A percentile compares a stretch with the other conserved stretches of the same genome.
Evolutionary conservation across 1,139 yeast genomes (phyloP).

Genomic region (Suhomyces terraborum): DNA sequence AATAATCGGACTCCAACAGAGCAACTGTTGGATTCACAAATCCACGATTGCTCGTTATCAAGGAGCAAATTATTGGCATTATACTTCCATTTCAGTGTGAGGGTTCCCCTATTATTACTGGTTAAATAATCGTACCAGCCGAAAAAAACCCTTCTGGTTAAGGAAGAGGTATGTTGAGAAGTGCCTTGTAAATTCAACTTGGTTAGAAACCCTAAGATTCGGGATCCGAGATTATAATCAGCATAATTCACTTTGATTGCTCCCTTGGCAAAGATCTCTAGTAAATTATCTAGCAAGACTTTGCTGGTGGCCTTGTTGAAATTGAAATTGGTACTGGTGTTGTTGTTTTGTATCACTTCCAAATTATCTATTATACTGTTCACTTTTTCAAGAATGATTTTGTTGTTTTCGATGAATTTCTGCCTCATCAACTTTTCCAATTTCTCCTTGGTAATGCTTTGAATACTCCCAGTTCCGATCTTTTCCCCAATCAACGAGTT

Average conservation of each 20-base stretch:
- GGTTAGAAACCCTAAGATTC: constrained; percentile 47
- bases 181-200: constrained; percentile 11
- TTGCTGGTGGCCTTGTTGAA: constrained; percentile 15
- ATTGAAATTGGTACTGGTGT: constrained; percentile 1
- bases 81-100: constrained; percentile 28
- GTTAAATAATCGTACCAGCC: constrained; percentile 47
- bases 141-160: constrained; percentile 31
- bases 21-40: constrained; percentile 32
- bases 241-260: constrained; percentile 45
- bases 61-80: constrained; percentile 45
- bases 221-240: constrained; percentile 41
- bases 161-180: constrained; percentile 20
- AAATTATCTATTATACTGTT: constrained; percentile 33
- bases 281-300: constrained; percentile 21
- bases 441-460: constrained; percentile 22
- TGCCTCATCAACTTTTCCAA: constrained; percentile 27
- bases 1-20: constrained; percentile 41
- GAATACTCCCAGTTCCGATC: constrained; percentile 10
- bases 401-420: constrained; percentile 29
- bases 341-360: constrained; percentile 13
- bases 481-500: constrained; percentile 20
- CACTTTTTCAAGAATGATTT: constrained; percentile 27
- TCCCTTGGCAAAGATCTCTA: constrained; percentile 40
- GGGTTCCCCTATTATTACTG: constrained; percentile 14
- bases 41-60: constrained; percentile 41